Evolutionary conservation across 2,329 filamentous ascomycete genomes (phyloP).

Genomic region (Phaeosphaeria sp.): DNA sequence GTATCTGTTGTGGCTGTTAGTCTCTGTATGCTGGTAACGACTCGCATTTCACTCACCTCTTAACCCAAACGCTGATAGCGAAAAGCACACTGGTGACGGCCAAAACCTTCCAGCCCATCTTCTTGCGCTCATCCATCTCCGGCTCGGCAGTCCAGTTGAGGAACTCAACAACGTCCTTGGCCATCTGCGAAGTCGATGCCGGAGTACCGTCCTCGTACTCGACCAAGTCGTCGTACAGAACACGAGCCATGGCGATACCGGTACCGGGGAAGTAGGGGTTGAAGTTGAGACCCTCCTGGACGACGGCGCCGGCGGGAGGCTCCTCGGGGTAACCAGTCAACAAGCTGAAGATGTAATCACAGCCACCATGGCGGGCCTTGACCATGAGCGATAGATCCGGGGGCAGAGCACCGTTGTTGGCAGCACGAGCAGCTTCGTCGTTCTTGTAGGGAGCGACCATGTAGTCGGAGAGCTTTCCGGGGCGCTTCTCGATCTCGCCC

Average conservation of each 20-base stretch:
- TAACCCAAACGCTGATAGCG: slow-evolving; percentile 93
- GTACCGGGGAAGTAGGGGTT: slow-evolving; percentile 99
- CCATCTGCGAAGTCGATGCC: slow-evolving; percentile 97
- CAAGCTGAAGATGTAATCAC: slow-evolving; percentile 97
- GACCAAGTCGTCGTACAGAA: slow-evolving; percentile 94
- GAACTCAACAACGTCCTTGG: slow-evolving; percentile 98
- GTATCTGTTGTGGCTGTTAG: slow-evolving; percentile 64
- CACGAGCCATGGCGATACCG: slow-evolving; percentile 98
- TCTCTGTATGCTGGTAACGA: not conserved
- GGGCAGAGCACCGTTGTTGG: slow-evolving; percentile 97
- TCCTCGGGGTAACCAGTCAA: slow-evolving; percentile 98
- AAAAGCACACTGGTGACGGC: slow-evolving; percentile 79
- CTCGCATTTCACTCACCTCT: slow-evolving; percentile 65
- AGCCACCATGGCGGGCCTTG: slow-evolving; percentile 97
- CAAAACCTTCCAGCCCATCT: slow-evolving; percentile 98
- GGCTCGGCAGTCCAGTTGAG: slow-evolving; percentile 99
- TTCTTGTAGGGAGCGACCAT: slow-evolving; percentile 96
- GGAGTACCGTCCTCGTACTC: slow-evolving; percentile 98
- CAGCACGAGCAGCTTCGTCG: slow-evolving; percentile 95
- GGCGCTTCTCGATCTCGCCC: slow-evolving; percentile 97
- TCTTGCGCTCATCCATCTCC: slow-evolving; percentile 99
- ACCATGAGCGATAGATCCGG: slow-evolving; percentile 97
- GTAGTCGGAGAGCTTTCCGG: slow-evolving; percentile 98
- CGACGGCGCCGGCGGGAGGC: slow-evolving; percentile 83
- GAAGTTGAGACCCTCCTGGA: slow-evolving; percentile 95